A percentile compares a stretch with the other conserved stretches of the same genome.
Conservation (phyloP, 2,329 filamentous ascomycete species). For the Bipolaris gigantea region DNA sequence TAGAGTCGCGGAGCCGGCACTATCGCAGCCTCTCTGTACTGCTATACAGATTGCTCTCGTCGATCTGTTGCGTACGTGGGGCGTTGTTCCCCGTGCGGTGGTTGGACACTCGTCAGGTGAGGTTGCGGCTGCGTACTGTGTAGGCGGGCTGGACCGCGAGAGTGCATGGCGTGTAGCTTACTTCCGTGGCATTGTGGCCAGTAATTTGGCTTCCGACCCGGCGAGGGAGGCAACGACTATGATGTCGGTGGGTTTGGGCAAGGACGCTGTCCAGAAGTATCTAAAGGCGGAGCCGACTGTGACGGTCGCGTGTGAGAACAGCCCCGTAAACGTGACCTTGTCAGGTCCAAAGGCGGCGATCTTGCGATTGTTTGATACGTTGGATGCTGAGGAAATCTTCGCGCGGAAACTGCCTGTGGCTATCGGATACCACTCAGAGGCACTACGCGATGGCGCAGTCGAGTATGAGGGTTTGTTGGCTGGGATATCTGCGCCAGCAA, state of each 20-base stretch:
- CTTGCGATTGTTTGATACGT: conserved; percentile 16
- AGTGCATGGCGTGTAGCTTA: conserved; percentile 11
- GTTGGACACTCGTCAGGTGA: conserved; percentile 30
- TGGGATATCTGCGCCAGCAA: background rate
- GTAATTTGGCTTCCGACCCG: conserved; percentile 1
- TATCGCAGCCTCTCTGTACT: conserved; percentile 6
- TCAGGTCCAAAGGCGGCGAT: conserved; percentile 45
- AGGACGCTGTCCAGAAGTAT: conserved; percentile 1
- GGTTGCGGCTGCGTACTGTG: conserved; percentile 25
- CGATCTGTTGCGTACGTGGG: conserved; percentile 11
- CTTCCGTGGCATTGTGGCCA: conserved; percentile 11
- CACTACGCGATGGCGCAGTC: conserved; percentile 1
- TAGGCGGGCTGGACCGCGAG: background rate
- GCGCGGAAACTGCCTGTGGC: conserved; percentile 46
- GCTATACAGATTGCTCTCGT: conserved; percentile 1
- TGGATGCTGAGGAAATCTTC: conserved; percentile 45
- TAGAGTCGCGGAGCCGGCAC: conserved; percentile 9
- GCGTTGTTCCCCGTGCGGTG: conserved; percentile 12
- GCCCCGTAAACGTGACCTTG: conserved; percentile 46
- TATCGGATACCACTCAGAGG: conserved; percentile 49
- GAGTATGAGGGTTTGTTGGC: background rate
- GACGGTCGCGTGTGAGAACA: conserved; percentile 35
- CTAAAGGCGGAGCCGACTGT: conserved; percentile 6
- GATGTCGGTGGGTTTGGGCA: conserved; percentile 8
- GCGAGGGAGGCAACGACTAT: background rate